These are phyloP conservation scores for Cryphonectria nitschkei DNA, from an alignment of 2,329 filamentous ascomycete species.

Conservation along the genomic window DNA sequence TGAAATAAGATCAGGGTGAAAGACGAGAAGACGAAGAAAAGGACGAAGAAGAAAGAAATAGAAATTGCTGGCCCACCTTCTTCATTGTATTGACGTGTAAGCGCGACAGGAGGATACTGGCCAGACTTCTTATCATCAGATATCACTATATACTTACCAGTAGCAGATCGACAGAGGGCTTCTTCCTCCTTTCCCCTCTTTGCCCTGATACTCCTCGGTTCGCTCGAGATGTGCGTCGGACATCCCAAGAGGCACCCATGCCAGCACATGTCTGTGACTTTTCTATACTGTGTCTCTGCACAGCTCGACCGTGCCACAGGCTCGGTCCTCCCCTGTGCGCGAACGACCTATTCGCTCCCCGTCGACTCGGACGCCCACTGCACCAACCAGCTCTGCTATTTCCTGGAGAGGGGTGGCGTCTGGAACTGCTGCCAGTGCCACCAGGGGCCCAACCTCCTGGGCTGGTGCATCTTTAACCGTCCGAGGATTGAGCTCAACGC, in stretches of 20 bases:
- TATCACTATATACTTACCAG: not conserved
- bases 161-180: not conserved
- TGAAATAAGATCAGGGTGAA: not conserved
- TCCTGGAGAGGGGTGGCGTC: slow-evolving; percentile 50
- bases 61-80: not conserved
- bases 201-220: not conserved
- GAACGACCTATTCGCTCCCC: slow-evolving; percentile 50
- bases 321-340: slow-evolving; percentile 53
- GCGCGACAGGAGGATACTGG: not conserved
- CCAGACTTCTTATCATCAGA: not conserved
- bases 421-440: slow-evolving; percentile 61
- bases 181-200: not conserved
- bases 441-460: slow-evolving; percentile 54
- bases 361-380: slow-evolving; percentile 51
- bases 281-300: slow-evolving; percentile 57
- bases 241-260: slow-evolving; percentile 57
- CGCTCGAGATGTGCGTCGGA: slow-evolving; percentile 55
- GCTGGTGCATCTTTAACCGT: slow-evolving; percentile 52
- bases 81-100: not conserved
- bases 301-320: slow-evolving; percentile 54
- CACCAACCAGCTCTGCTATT: slow-evolving; percentile 56
- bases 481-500: slow-evolving; percentile 39
- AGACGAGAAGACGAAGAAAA: not conserved
- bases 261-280: slow-evolving; percentile 58
- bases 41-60: not conserved